Evolutionary conservation across 345 rosid species (phyloP), one percentile per base, ranked within the genome.

Genomic region (Rhizophora apiculata): DNA sequence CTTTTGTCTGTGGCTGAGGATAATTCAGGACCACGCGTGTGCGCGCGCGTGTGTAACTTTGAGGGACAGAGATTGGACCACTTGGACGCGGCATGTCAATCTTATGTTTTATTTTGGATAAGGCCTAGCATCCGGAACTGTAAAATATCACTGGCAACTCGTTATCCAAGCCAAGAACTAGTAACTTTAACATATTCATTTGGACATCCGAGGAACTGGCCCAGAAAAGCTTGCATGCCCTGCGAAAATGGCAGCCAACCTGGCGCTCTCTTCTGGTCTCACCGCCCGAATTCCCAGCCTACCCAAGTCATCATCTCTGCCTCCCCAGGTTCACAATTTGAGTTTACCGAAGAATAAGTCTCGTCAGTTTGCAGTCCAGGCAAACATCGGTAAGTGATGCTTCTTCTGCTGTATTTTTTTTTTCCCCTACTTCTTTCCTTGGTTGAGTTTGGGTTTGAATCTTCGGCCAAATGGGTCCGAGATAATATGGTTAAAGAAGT

Each of bases 351-450:
- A 69, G 59, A 65, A 73, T 54, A 70, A 82, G 46, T 39, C 56
- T 72, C 69, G 67, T 22, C 81, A 36, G 10, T 87, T 88, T 83
- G 85, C 74, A 82, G 69, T 88, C 72, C 85, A 74, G 21, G 96
- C 97, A 13, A 78, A 81, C 27, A 66, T 75, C 46, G 91, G 96
- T 89, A 36, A 79, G 68, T n/a, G 6, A 3, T 57, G 26, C 51
- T 54, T 34, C 43, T 55, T 16, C 6, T n/a, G 48, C 20, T 2
- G 9, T 21, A 22, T 53, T 26, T 37, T 62, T 37, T 62, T 48
- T 24, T 62, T 19, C 36, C 34, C 27, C 48, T 24, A n/a, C 22
- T 19, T 13, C 51, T 8, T 26, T 61, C 51, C 61, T 21, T 69
- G 65, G 22, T 29, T 34, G 36, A 18, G 15, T 32, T 29, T 65